phyloP scores from a whole-genome alignment of 495 filamentous ascomycete species.

The Neurospora pannonica region DNA sequence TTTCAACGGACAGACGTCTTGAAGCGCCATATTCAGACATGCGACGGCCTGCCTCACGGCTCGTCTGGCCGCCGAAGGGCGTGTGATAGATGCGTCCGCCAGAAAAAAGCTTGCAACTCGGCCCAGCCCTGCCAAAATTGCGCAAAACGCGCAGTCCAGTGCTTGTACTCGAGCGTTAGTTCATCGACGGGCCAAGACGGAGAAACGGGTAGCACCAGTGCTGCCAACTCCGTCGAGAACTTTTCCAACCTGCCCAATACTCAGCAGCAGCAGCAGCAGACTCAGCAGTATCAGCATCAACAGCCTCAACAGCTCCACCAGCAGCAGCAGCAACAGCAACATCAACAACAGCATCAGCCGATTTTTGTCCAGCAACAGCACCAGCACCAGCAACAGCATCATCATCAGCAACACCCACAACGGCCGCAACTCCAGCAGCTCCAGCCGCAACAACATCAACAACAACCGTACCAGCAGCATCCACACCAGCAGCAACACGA shows the following conservation, averaged over 20 bases:
- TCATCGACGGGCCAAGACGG: background rate
- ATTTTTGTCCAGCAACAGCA: background rate
- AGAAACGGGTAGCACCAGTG: background rate
- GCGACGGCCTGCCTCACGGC: conserved; percentile 11
- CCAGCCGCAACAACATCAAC: background rate
- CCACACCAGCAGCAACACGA: background rate
- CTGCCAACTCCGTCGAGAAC: background rate
- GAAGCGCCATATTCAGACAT: conserved; percentile 24
- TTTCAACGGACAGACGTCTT: conserved; percentile 25
- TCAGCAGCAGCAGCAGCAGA: background rate
- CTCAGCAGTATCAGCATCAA: background rate
- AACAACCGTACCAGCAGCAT: background rate
- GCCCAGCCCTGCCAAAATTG: conserved; percentile 22
- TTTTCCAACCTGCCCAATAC: background rate
- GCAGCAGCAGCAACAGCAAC: background rate
- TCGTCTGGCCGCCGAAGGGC: conserved; percentile 16
- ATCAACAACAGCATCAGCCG: background rate
- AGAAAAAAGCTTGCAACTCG: conserved; percentile 26
- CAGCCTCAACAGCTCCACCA: background rate
- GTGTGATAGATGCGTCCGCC: conserved; percentile 23
- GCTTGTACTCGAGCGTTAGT: conserved; percentile 12
- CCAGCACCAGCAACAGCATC: background rate
- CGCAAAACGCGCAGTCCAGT: conserved; percentile 13
- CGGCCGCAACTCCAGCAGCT: background rate
- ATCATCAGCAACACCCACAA: background rate